Evolutionary conservation across 345 rosid species (phyloP).

Genomic region (Balakata baccata): DNA sequence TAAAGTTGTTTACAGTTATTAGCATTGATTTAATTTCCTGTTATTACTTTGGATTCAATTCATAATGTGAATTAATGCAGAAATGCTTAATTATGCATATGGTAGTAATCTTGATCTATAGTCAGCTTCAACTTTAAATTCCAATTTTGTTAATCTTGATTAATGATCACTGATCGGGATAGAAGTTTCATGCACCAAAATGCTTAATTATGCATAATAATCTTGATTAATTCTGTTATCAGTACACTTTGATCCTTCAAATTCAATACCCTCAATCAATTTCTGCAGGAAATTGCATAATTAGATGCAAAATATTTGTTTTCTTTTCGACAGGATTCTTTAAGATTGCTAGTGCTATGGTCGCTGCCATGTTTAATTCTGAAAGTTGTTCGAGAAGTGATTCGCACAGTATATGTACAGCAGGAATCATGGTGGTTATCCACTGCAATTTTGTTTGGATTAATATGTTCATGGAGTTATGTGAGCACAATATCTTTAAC

Average conservation of each 20-base stretch:
- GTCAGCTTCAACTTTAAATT: too few relatives aligned
- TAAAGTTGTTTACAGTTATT: not conserved
- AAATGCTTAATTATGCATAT: too few relatives aligned
- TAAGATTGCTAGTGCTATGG: conserved; percentile 64
- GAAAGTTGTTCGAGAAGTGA: conserved; percentile 60
- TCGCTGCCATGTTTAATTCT: conserved; percentile 65
- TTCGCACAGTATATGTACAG: conserved; percentile 45
- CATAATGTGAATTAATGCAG: too few relatives aligned
- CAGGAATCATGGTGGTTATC: conserved; percentile 72
- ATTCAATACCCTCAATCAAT: not conserved
- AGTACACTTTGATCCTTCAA: too few relatives aligned
- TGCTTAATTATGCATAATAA: too few relatives aligned
- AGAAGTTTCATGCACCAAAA: too few relatives aligned
- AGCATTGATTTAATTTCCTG: too few relatives aligned
- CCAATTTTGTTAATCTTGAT: too few relatives aligned
- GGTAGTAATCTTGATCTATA: too few relatives aligned
- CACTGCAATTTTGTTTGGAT: conserved; percentile 41
- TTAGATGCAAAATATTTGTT: not conserved
- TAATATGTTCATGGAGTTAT: conserved; percentile 74
- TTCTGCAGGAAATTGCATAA: not conserved
- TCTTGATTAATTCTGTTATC: too few relatives aligned
- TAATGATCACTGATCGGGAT: too few relatives aligned
- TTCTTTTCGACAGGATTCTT: conserved; percentile 45
- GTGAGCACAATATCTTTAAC: conserved; percentile 62
- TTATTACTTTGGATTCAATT: too few relatives aligned